Percentiles rank a stretch among this genome's conserved stretches.
These are phyloP conservation scores for Aspergillus nomiae DNA, from an alignment of 2,329 filamentous ascomycete genomes.

Conservation along the genomic window DNA sequence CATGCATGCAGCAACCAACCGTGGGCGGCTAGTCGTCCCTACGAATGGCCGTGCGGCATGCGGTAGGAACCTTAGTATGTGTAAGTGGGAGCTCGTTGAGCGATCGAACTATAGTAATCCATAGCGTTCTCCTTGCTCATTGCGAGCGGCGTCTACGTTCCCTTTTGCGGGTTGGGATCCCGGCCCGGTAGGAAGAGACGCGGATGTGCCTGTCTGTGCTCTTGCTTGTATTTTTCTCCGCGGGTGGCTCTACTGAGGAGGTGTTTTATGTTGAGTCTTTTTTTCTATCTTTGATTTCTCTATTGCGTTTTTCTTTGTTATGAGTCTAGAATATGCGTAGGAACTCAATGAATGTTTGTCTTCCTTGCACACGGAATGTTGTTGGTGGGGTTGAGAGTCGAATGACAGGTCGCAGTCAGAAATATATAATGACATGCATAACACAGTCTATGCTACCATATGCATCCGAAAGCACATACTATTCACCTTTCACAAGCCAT, in stretches of 20 bases:
- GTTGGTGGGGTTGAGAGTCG: too few species aligned
- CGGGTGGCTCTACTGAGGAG: too few species aligned
- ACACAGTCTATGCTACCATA: background rate
- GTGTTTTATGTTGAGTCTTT: too few species aligned
- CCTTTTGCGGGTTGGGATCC: background rate
- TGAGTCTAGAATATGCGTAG: too few species aligned
- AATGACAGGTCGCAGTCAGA: background rate
- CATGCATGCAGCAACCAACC: constrained; percentile 5
- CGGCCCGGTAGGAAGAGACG: background rate
- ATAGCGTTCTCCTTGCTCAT: background rate
- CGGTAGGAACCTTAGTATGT: too few species aligned
- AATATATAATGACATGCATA: background rate
- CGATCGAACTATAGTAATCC: too few species aligned
- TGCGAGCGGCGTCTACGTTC: background rate
- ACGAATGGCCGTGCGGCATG: background rate
- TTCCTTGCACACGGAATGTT: background rate
- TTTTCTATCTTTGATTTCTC: background rate
- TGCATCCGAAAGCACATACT: background rate
- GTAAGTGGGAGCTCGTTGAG: background rate
- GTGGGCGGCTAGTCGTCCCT: background rate
- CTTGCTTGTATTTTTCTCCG: background rate
- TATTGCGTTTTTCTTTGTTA: background rate
- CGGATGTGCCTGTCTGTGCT: constrained; percentile 10
- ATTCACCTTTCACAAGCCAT: background rate
- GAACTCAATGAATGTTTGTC: background rate